phyloP scores from a whole-genome alignment of 805 yeast genomes.

The Helenozyma rhizophorensis region DNA sequence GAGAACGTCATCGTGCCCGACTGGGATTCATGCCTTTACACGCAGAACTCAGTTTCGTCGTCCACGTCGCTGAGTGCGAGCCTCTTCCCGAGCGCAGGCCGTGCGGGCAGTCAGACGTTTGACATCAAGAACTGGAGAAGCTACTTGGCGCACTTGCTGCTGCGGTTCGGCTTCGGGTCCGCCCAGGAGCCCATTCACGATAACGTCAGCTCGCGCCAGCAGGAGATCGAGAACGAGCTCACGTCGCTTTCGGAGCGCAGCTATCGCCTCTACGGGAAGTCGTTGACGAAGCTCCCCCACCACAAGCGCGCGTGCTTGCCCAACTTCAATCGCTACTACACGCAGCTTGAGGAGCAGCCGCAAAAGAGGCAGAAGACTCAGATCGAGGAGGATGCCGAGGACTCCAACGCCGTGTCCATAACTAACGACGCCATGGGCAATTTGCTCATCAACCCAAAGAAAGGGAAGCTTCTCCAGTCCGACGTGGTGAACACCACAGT shows the following conservation, averaged over 20 bases:
- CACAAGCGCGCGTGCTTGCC: conserved; percentile 35
- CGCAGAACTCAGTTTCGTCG: conserved; percentile 15
- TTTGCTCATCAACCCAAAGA: conserved; percentile 26
- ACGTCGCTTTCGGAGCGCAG: conserved; percentile 29
- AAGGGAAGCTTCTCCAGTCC: conserved; percentile 3
- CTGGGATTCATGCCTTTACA: conserved; percentile 37
- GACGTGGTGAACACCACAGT: conserved; percentile 23
- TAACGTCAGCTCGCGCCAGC: neutral
- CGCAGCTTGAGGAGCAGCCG: conserved; percentile 1
- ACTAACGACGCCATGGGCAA: conserved; percentile 40
- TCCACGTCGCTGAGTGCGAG: conserved; percentile 15
- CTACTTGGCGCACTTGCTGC: conserved; percentile 30
- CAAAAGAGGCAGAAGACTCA: conserved; percentile 18
- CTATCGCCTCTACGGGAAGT: conserved; percentile 35
- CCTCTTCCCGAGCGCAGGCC: neutral
- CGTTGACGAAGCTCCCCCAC: conserved; percentile 31
- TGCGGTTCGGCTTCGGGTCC: conserved; percentile 32
- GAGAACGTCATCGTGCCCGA: conserved; percentile 40
- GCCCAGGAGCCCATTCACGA: neutral
- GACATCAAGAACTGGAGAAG: conserved; percentile 35
- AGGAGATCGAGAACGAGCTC: conserved; percentile 11
- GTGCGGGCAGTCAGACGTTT: conserved; percentile 12
- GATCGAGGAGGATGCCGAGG: conserved; percentile 24
- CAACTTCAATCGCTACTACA: conserved; percentile 23
- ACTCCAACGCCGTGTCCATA: conserved; percentile 32